Evolutionary conservation across 2,329 filamentous ascomycete genomes (phyloP), one percentile per base, ranked within the genome.

Genomic region (Aspergillus phoenicis): DNA sequence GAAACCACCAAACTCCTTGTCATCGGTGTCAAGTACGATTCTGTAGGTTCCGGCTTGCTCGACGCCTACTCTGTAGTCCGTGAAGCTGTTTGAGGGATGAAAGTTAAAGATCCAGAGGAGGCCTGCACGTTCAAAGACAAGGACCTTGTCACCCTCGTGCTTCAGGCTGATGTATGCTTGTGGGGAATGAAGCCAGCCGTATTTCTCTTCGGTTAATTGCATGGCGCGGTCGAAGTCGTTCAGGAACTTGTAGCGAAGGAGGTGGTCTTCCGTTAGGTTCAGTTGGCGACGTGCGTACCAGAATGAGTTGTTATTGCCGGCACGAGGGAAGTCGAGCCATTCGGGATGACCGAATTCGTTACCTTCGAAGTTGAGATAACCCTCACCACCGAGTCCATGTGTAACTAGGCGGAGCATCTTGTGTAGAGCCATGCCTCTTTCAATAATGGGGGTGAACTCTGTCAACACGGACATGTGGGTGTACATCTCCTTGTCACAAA

Each of bases 341-440:
- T 99, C 95, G 0, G 95, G 95, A 74, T 99, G 95, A 0, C 95
- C 95, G 72, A 99, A 99, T 78, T 99, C 95, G 77, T 99, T 99
- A 63, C 95, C 95, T 80, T 97, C 93, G 70, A 99, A 99, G 81
- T 98, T 99, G 57, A 99, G 89, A 73, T 97, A 99, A 41, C 94
- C 95, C 78, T 99, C 95, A 58, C 95, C 95, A 61, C 95, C 95
- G 15, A 99, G 85, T 45, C 84, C 86, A 74, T 99, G 94, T 1
- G 95, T 98, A 65, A 99, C 82, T 15, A 99, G 86, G 13, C 95
- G 90, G 71, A 99, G 97, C 90, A 99, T 90, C 82, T 99, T 99
- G 84, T 99, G 95, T 39, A 99, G 82, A 4, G 91, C 86, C 82
- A 99, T 90, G 58, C 95, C 95, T 53, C 95, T 89, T 70, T 96